phyloP scores from a whole-genome alignment of 441 rosid genomes.

The Aquilaria agallochum region DNA sequence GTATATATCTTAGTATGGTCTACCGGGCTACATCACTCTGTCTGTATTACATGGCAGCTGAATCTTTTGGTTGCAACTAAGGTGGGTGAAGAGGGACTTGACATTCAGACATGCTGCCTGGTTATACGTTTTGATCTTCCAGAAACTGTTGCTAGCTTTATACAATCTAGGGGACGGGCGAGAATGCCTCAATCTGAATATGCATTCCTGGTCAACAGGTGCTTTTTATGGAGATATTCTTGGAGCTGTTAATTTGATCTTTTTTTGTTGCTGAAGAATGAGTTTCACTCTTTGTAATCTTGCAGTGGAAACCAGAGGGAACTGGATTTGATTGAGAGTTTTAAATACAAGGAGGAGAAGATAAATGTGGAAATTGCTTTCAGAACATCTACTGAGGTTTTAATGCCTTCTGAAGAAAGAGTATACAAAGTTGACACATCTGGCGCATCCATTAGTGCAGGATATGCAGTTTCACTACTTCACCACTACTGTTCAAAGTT shows the following conservation, averaged over 20 bases:
- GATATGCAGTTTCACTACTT: slow-evolving; percentile 78
- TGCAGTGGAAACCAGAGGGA: slow-evolving; percentile 79
- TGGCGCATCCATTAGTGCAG: slow-evolving; percentile 83
- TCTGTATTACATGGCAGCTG: slow-evolving; percentile 51
- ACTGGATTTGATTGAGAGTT: slow-evolving; percentile 62
- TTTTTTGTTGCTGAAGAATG: slow-evolving; percentile 10
- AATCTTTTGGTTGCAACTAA: slow-evolving; percentile 95
- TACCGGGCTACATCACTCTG: not conserved
- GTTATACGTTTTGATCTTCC: slow-evolving; percentile 98
- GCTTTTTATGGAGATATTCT: slow-evolving; percentile 19
- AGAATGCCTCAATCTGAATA: slow-evolving; percentile 97
- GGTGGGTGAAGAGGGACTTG: slow-evolving; percentile 99
- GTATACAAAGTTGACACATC: slow-evolving; percentile 68
- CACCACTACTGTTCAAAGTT: slow-evolving; percentile 87
- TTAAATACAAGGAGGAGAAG: slow-evolving; percentile 51
- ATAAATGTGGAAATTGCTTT: slow-evolving; percentile 75
- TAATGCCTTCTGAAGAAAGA: slow-evolving; percentile 48
- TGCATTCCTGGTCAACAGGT: slow-evolving; percentile 97
- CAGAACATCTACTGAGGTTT: slow-evolving; percentile 61
- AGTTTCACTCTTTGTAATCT: slow-evolving; percentile 24
- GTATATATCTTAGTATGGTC: not conserved
- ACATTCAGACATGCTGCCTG: slow-evolving; percentile 97
- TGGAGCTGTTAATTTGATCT: slow-evolving; percentile 12
- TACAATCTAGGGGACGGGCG: slow-evolving; percentile 99
- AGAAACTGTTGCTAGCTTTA: slow-evolving; percentile 95